phyloP scores from a whole-genome alignment of 140 eudicot genomes.

The Oenanthe javanica region DNA sequence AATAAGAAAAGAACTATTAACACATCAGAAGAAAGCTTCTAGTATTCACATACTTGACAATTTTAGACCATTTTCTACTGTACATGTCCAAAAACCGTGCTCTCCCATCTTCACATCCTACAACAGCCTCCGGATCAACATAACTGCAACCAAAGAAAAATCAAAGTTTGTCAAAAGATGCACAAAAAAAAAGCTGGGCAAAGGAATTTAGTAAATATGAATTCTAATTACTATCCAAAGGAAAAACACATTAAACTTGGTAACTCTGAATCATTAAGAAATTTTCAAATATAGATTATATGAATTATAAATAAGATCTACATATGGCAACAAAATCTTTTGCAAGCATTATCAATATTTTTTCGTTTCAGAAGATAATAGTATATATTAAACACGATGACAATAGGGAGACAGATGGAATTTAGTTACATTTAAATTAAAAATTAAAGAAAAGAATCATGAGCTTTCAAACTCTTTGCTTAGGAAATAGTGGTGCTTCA shows the following conservation, averaged over 20 bases:
- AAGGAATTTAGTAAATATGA: neutral
- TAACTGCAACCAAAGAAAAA: slow-evolving; percentile 48
- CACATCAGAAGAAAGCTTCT: neutral
- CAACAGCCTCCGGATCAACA: slow-evolving; percentile 82
- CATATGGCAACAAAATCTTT: neutral
- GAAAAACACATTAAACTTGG: neutral
- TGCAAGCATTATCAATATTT: neutral
- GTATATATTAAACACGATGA: neutral
- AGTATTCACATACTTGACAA: slow-evolving; percentile 53
- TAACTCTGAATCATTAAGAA: neutral
- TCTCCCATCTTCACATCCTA: slow-evolving; percentile 86
- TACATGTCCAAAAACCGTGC: slow-evolving; percentile 93
- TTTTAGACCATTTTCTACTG: slow-evolving; percentile 75
- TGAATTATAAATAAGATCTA: neutral
- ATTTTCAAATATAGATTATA: neutral
- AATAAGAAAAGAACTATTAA: neutral
- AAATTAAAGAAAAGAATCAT: neutral
- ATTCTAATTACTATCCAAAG: neutral
- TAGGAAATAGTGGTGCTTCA: neutral
- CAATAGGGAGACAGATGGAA: neutral
- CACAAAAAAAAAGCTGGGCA: neutral
- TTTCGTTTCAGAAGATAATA: neutral
- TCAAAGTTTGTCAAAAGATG: neutral
- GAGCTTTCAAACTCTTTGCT: neutral
- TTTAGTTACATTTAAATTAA: neutral